Base-by-base conservation (phyloP, 768 basidiomycete species). In the Tricholoma sp. region DNA sequence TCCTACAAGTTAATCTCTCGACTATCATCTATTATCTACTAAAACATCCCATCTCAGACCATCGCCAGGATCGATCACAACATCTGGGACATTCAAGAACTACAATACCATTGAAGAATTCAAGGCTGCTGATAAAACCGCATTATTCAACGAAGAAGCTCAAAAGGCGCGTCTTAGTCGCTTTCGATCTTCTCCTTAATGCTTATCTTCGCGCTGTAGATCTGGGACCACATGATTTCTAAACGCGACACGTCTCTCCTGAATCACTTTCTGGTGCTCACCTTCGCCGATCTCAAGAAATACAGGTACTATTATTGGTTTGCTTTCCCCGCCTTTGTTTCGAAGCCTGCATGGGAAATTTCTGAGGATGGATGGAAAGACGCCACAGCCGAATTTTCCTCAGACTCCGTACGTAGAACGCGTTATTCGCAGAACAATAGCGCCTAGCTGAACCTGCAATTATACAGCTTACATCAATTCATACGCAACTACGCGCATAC, bases 271-370 rank as follows among this genome's bases (percentile, higher is more conserved):
- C 77, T 98, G 18, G 76, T 97, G 51, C 89, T 99, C 63, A 94
- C 94, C 0, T 98, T 86, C 63, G 92, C 97, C 0, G 97, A 99
- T 71, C 85, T 99, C 63, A 99, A 98, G 80, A 98, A 95, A 70
- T 98, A 97, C 77, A 89, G 88, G 62, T 98, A 94, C 68, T 94
- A 88, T 66, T 98, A 98, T 72, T 99, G 96, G 97, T 98, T 98
- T 66, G 89, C 91, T 0, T 97, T 98, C 69, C 96, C 97, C 2
- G 93, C 95, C 0, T 86, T 98, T 61, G 86, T 88, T 0, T 77
- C 90, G 18, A 93, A 91, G 62, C 94, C 97, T 6, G 83, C 88
- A 5, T 98, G 95, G 95, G 87, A 91, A 74, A 86, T 91, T 61
- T 74, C 76, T 33, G 80, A 77, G 6, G 66, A 71, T 10, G 88